Evolutionary conservation across 345 rosid species (phyloP).

Genomic region (Dimocarpus longan): DNA sequence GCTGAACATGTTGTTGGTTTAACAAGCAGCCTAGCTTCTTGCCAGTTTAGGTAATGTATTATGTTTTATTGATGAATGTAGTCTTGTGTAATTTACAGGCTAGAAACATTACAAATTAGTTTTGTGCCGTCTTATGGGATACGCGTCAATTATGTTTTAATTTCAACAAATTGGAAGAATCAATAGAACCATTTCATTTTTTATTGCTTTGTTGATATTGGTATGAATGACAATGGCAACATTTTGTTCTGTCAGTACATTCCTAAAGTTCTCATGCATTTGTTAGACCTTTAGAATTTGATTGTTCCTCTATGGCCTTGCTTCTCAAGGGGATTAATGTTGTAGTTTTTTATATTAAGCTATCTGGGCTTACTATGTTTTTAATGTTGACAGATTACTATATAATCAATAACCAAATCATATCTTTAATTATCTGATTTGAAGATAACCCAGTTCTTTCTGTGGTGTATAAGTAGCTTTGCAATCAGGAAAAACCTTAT

Average conservation of each 20-base stretch:
- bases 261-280: background rate
- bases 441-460: background rate
- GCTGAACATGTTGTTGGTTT: conserved; percentile 89
- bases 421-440: background rate
- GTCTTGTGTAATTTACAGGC: background rate
- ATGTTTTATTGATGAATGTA: background rate
- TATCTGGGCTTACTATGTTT: background rate
- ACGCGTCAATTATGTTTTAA: background rate
- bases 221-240: background rate
- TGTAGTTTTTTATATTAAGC: background rate
- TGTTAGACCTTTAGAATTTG: background rate
- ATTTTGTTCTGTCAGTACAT: background rate
- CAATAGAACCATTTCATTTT: background rate
- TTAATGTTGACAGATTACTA: background rate
- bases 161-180: background rate
- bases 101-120: conserved; percentile 3
- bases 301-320: background rate
- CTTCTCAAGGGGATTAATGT: background rate
- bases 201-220: background rate
- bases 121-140: background rate
- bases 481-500: background rate
- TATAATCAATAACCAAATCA: background rate
- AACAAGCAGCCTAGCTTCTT: conserved; percentile 84
- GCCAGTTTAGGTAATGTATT: conserved; percentile 65
- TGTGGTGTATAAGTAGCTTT: background rate